These are phyloP conservation scores for Aspergillus jensenii DNA, from an alignment of 2,329 filamentous ascomycete genomes.

Conservation along the genomic window DNA sequence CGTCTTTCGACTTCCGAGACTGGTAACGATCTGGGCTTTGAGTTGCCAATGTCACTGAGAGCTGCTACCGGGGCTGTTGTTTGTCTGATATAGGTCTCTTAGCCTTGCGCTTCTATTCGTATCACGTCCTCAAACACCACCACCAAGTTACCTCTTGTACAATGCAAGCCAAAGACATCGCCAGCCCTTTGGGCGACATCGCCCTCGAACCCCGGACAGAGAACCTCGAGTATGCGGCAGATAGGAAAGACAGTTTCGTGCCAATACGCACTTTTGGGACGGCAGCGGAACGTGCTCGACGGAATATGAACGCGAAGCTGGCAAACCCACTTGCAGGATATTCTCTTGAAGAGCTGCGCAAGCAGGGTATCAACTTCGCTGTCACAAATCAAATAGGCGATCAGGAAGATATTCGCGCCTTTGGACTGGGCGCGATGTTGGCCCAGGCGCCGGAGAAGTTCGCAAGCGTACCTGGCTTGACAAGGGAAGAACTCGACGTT, in stretches of 20 bases:
- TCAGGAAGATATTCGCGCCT: conserved; percentile 58
- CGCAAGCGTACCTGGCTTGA: conserved; percentile 54
- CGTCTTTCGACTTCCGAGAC: not conserved
- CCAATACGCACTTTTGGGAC: conserved; percentile 28
- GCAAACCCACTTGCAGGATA: conserved; percentile 55
- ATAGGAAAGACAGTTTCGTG: conserved; percentile 19
- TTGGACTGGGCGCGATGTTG: conserved; percentile 60
- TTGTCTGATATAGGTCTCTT: not conserved
- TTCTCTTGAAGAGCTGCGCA: conserved; percentile 51
- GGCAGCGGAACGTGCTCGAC: conserved; percentile 41
- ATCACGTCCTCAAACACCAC: not conserved
- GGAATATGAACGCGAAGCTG: conserved; percentile 50
- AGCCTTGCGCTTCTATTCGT: not conserved
- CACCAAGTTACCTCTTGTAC: not conserved
- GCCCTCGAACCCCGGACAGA: conserved; percentile 8
- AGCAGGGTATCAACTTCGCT: conserved; percentile 60
- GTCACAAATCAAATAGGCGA: conserved; percentile 54
- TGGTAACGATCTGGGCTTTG: not conserved
- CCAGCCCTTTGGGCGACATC: conserved; percentile 6
- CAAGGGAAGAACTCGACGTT: conserved; percentile 56
- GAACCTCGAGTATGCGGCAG: conserved; percentile 14
- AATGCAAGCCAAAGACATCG: conserved; percentile 18
- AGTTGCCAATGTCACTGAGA: not conserved
- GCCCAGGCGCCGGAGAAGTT: conserved; percentile 55
- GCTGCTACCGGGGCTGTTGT: not conserved